Evolutionary conservation across 2,329 filamentous ascomycete genomes (phyloP), one percentile per base, ranked within the genome.

Genomic region (Aureobasidium mangrovei): DNA sequence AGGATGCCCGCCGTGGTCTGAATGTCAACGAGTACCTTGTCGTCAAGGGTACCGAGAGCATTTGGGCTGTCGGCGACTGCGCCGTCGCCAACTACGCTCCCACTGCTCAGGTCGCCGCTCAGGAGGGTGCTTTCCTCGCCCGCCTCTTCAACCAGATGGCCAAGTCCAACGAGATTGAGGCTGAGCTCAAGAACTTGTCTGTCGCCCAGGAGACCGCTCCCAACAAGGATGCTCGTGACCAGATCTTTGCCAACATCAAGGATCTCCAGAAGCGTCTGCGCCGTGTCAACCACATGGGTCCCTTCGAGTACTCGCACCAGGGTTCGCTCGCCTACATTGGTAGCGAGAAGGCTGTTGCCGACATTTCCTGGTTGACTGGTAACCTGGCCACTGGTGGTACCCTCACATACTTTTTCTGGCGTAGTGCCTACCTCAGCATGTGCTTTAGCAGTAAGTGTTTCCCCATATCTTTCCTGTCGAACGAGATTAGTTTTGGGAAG

Each of bases 101-200:
- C 35, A 98, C 93, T 7, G 93, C 93, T 31, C 93, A 98, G 77
- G 93, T 98, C 44, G 93, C 93, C 55, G 82, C 87, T 7, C 93
- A 98, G 75, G 93, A 98, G 74, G 93, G 93, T 67, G 84, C 82
- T 66, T 98, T 97, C 82, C 81, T 98, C 36, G 93, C 90, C 39
- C 84, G 88, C 60, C 83, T 98, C 58, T 96, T 98, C 80, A 98
- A 98, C 80, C 94, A 93, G 72, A 95, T 97, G 88, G 93, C 91
- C 69, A 94, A 91, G 81, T 94, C 89, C 2, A 85, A 95, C 66
- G 76, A 79, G 48, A 83, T 96, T 60, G 90, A 97, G 76, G 63
- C 71, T 35, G 81, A 91, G 67, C 81, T 98, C 55, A 76, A 80
- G 59, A 74, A 83, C 54, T 81, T 97, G 18, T 82, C 82, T 24